Conservation (phyloP, 192 early-diverging fungal genomes). For the Mortierella hygrophila region DNA sequence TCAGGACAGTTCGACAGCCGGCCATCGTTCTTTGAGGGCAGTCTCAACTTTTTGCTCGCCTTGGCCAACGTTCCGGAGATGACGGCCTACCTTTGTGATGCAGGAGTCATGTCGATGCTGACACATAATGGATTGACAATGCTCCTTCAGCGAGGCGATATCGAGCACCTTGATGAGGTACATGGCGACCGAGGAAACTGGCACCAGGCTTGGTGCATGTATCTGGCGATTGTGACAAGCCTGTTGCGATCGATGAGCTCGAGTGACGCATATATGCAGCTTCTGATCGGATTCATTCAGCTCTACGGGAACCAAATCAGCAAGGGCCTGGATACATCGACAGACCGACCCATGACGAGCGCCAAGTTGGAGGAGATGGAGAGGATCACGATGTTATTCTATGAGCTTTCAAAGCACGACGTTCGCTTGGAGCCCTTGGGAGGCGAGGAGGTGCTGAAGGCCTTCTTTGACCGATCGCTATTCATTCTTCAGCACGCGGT, state of each 20-base stretch:
- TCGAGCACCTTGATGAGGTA: conserved; percentile 40
- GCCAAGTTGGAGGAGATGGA: conserved; percentile 66
- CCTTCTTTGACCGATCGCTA: conserved; percentile 49
- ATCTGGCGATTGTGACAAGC: conserved; percentile 60
- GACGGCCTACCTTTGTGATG: conserved; percentile 43
- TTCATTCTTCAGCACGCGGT: conserved; percentile 54
- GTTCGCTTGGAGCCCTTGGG: conserved; percentile 26
- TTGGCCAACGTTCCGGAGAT: conserved; percentile 59
- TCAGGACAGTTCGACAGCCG: conserved; percentile 49
- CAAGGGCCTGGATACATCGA: conserved; percentile 57
- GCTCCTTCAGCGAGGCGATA: conserved; percentile 49
- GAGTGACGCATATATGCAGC: conserved; percentile 52
- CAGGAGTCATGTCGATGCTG: conserved; percentile 58
- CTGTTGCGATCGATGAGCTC: conserved; percentile 54
- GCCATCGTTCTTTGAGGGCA: conserved; percentile 60
- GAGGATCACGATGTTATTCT: conserved; percentile 64
- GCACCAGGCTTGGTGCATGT: conserved; percentile 67
- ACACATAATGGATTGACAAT: conserved; percentile 58
- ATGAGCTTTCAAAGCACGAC: conserved; percentile 60
- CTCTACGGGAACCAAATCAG: conserved; percentile 61
- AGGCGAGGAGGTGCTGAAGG: conserved; percentile 24
- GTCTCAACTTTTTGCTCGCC: conserved; percentile 57
- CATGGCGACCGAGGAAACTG: conserved; percentile 52
- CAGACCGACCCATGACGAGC: conserved; percentile 48
- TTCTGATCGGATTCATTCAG: conserved; percentile 61